phyloP scores from a whole-genome alignment of 2,329 filamentous ascomycete genomes.

The Pyrenophora tritici-repentis region DNA sequence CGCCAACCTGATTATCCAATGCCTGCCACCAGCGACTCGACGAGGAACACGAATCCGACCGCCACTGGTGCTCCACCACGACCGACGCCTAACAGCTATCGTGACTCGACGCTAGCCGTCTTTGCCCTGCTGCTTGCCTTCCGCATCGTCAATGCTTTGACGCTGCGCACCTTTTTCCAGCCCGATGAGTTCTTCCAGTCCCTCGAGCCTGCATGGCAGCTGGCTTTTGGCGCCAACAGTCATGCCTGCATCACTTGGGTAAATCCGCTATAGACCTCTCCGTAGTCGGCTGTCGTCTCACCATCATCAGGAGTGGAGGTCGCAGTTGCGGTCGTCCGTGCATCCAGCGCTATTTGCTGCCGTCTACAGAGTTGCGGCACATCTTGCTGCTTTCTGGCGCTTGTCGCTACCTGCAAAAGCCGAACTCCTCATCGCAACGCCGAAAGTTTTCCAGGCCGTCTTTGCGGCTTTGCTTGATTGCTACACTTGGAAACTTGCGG shows the following conservation, averaged over 20 bases:
- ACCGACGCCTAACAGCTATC: constrained; percentile 32
- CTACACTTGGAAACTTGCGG: constrained; percentile 83
- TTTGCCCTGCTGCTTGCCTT: constrained; percentile 62
- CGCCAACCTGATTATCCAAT: constrained; percentile 36
- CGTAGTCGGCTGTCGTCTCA: constrained; percentile 31
- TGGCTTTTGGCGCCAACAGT: constrained; percentile 76
- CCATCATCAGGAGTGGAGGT: constrained; percentile 79
- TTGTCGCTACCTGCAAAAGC: constrained; percentile 63
- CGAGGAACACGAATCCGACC: constrained; percentile 37
- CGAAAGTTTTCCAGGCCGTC: constrained; percentile 75
- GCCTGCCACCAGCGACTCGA: constrained; percentile 35
- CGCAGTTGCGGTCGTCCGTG: constrained; percentile 84
- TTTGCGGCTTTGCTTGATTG: constrained; percentile 81
- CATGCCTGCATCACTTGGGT: constrained; percentile 98
- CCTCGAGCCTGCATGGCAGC: constrained; percentile 89
- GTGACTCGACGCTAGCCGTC: constrained; percentile 36
- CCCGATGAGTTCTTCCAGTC: constrained; percentile 98
- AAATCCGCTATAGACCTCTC: constrained; percentile 39
- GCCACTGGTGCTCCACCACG: constrained; percentile 28
- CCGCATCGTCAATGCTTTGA: constrained; percentile 79
- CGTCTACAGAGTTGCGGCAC: constrained; percentile 69
- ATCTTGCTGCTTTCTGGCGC: constrained; percentile 60
- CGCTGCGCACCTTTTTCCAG: constrained; percentile 89
- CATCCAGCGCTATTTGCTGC: constrained; percentile 86
- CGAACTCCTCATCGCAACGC: constrained; percentile 71